Percentiles rank a stretch among this genome's conserved stretches.
phyloP scores from a whole-genome alignment of 495 filamentous ascomycete species.

The Annulohypoxylon stygium region DNA sequence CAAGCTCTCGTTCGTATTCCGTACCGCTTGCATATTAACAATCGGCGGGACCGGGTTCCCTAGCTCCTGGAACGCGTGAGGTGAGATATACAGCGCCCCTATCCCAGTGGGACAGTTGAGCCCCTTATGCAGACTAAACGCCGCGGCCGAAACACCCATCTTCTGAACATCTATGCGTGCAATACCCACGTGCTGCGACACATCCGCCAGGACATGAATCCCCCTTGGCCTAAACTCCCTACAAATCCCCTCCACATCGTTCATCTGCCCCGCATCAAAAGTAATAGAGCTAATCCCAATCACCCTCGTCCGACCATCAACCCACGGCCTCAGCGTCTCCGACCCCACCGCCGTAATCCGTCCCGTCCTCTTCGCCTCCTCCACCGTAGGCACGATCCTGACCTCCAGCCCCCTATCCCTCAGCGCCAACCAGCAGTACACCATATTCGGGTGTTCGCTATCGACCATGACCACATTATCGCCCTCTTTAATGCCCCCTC shows the following conservation, averaged over 20 bases:
- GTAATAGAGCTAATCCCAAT: slow-evolving; percentile 41
- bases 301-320: slow-evolving; percentile 39
- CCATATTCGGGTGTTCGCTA: slow-evolving; percentile 42
- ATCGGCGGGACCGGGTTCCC: slow-evolving; percentile 39
- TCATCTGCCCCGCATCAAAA: slow-evolving; percentile 38
- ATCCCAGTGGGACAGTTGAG: slow-evolving; percentile 42
- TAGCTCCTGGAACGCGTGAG: slow-evolving; percentile 21
- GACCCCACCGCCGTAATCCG: slow-evolving; percentile 4
- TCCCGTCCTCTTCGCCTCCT: slow-evolving; percentile 16
- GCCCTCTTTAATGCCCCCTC: slow-evolving; percentile 11
- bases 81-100: slow-evolving; percentile 43
- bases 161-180: slow-evolving; percentile 34
- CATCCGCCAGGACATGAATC: slow-evolving; percentile 40
- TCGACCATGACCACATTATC: slow-evolving; percentile 46
- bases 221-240: slow-evolving; percentile 32
- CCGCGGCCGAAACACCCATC: slow-evolving; percentile 41
- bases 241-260: slow-evolving; percentile 39
- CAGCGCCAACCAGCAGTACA: slow-evolving; percentile 38
- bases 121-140: slow-evolving; percentile 47
- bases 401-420: slow-evolving; percentile 37
- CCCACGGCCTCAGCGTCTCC: slow-evolving; percentile 36
- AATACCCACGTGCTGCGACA: slow-evolving; percentile 46
- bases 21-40: slow-evolving; percentile 32
- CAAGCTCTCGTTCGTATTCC: slow-evolving; percentile 19
- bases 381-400: slow-evolving; percentile 32